Conservation (phyloP, 192 early-diverging fungal species). For the Coemansia brasiliensis region DNA sequence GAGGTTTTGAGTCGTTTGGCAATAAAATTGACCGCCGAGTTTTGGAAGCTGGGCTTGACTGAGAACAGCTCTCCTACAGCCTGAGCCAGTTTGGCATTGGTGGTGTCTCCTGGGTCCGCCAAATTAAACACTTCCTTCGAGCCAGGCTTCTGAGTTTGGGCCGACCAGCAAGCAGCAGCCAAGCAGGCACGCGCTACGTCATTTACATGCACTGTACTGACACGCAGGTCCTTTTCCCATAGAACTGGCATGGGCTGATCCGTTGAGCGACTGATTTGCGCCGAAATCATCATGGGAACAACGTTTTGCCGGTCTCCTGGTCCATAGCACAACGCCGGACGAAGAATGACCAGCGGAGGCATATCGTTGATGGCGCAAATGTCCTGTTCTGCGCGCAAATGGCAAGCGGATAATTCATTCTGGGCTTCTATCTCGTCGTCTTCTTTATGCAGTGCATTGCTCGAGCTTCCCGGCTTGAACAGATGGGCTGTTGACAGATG, state of each 20-base stretch:
- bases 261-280: constrained; percentile 79
- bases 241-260: constrained; percentile 90
- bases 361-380: constrained; percentile 26
- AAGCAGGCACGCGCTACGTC: constrained; percentile 76
- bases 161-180: constrained; percentile 46
- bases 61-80: constrained; percentile 30
- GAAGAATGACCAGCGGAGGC: constrained; percentile 78
- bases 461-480: constrained; percentile 46
- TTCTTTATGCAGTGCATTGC: constrained; percentile 4
- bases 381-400: constrained; percentile 30
- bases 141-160: neutral
- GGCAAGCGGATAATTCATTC: constrained; percentile 18
- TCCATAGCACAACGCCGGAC: constrained; percentile 90
- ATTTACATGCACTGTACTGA: constrained; percentile 92
- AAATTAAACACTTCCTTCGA: constrained; percentile 71
- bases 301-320: constrained; percentile 61
- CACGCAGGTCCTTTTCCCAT: constrained; percentile 88
- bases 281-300: constrained; percentile 92
- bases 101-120: constrained; percentile 83
- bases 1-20: constrained; percentile 69
- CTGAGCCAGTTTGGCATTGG: constrained; percentile 53
- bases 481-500: constrained; percentile 89
- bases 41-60: constrained; percentile 34
- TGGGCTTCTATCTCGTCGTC: constrained; percentile 21
- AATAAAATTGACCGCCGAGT: constrained; percentile 42